These are phyloP conservation scores for Tolypocladium amazonense DNA, from an alignment of 2,329 filamentous ascomycete genomes.

Conservation along the genomic window DNA sequence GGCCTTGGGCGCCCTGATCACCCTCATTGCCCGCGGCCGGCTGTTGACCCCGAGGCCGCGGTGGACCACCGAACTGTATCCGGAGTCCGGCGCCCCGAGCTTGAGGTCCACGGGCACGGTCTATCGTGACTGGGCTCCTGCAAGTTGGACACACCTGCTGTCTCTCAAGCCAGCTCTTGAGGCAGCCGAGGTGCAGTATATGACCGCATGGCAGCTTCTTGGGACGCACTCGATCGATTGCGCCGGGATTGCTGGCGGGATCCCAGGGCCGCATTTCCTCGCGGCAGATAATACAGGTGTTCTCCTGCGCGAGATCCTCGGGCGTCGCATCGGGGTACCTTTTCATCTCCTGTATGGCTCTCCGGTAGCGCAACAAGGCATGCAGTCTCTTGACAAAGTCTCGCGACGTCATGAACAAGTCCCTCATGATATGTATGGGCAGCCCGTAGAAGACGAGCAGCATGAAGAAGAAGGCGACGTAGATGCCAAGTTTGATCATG, in stretches of 20 bases:
- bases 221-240: slow-evolving; percentile 73
- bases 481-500: slow-evolving; percentile 82
- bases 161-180: slow-evolving; percentile 93
- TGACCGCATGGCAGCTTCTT: slow-evolving; percentile 97
- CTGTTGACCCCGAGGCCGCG: slow-evolving; percentile 6
- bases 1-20: slow-evolving; percentile 3
- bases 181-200: slow-evolving; percentile 85
- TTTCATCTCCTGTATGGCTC: slow-evolving; percentile 91
- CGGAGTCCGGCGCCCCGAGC: slow-evolving; percentile 17
- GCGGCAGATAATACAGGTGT: slow-evolving; percentile 94
- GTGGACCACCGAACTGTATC: slow-evolving; percentile 17
- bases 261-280: slow-evolving; percentile 88
- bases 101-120: slow-evolving; percentile 15
- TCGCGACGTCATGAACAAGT: slow-evolving; percentile 86
- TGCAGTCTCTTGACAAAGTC: slow-evolving; percentile 86
- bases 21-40: slow-evolving; percentile 4
- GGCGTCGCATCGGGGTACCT: slow-evolving; percentile 82
- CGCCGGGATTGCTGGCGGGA: slow-evolving; percentile 43
- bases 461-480: slow-evolving; percentile 85
- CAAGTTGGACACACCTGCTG: slow-evolving; percentile 97
- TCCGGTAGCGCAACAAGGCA: slow-evolving; percentile 81
- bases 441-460: slow-evolving; percentile 89
- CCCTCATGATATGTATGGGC: slow-evolving; percentile 92
- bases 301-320: slow-evolving; percentile 75
- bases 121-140: slow-evolving; percentile 57